Percentiles rank a stretch among this genome's conserved stretches.
Evolutionary conservation across 192 early-diverging fungal genomes (phyloP).

Genomic region (Globomyces pollinis-pini): DNA sequence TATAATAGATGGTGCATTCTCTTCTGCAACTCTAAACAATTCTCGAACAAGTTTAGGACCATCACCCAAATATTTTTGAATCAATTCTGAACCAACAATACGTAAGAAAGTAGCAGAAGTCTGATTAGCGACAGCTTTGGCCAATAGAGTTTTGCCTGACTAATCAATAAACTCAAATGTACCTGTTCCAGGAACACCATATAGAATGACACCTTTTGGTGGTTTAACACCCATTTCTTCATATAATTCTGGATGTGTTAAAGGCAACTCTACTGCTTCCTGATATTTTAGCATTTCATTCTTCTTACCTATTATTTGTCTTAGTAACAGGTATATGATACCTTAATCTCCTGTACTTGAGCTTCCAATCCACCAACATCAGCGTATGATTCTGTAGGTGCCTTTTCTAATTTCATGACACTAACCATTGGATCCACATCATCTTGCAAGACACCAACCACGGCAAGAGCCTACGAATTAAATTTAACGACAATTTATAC

Average conservation of each 20-base stretch:
- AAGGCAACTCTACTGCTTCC: slow-evolving; percentile 94
- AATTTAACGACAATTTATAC: no score
- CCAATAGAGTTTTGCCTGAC: slow-evolving; percentile 90
- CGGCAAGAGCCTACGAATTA: slow-evolving; percentile 60
- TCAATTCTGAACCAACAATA: slow-evolving; percentile 95
- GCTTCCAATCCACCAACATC: slow-evolving; percentile 95
- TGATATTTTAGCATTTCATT: no score
- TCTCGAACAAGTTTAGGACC: slow-evolving; percentile 97
- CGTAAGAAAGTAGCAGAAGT: slow-evolving; percentile 95
- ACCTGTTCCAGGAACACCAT: slow-evolving; percentile 95
- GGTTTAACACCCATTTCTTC: slow-evolving; percentile 98
- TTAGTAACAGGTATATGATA: no score
- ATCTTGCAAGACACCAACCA: slow-evolving; percentile 91
- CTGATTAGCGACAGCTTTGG: slow-evolving; percentile 98
- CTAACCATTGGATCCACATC: slow-evolving; percentile 98
- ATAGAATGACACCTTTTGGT: slow-evolving; percentile 95
- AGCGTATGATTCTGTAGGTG: slow-evolving; percentile 93
- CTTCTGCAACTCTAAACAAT: slow-evolving; percentile 90
- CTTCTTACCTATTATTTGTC: no score
- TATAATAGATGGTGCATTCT: slow-evolving; percentile 95
- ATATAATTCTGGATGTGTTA: slow-evolving; percentile 98
- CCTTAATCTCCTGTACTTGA: slow-evolving; percentile 99
- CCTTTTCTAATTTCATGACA: slow-evolving; percentile 97
- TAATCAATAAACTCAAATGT: neutral
- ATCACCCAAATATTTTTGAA: slow-evolving; percentile 98